Percentiles rank a stretch among this genome's conserved stretches.
Conservation (phyloP, 2,329 filamentous ascomycete species). For the Tothia fuscella region DNA sequence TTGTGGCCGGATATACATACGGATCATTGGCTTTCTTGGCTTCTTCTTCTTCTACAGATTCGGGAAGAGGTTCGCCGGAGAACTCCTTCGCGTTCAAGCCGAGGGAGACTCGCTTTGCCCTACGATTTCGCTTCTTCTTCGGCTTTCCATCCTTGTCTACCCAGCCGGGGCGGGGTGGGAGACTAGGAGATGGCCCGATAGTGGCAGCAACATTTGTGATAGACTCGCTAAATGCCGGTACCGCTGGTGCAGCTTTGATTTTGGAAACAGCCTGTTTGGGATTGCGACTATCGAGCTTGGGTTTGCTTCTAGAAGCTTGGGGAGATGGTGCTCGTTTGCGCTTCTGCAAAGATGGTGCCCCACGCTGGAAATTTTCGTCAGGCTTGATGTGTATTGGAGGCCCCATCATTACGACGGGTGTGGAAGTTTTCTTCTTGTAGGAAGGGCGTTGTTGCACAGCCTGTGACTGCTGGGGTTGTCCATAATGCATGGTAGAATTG, state of each 20-base stretch:
- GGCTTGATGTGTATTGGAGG: too few species aligned
- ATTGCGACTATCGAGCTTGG: too few species aligned
- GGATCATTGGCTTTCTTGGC: background rate
- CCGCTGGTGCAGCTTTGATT: slow-evolving; percentile 21
- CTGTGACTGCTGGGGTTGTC: too few species aligned
- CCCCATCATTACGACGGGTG: too few species aligned
- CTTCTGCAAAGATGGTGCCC: too few species aligned
- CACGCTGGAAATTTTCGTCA: too few species aligned
- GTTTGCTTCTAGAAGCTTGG: too few species aligned
- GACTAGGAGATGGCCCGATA: slow-evolving; percentile 18
- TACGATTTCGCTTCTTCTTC: slow-evolving; percentile 47
- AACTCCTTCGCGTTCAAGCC: background rate
- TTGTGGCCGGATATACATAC: background rate
- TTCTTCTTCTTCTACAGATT: background rate
- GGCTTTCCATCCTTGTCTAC: slow-evolving; percentile 7
- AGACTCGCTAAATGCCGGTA: slow-evolving; percentile 23
- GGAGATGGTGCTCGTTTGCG: too few species aligned
- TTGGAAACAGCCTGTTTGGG: slow-evolving; percentile 15
- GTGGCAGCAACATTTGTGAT: slow-evolving; percentile 3
- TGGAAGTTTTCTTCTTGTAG: too few species aligned
- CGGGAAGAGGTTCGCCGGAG: background rate
- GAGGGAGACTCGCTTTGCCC: slow-evolving; percentile 49
- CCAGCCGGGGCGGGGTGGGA: slow-evolving; percentile 11
- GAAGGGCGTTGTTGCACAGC: too few species aligned
- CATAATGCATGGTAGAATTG: too few species aligned